Percentiles rank a stretch among this genome's conserved stretches.
These are phyloP conservation scores for Carpinus viminea DNA, from an alignment of 306 rosid genomes.

Conservation along the genomic window DNA sequence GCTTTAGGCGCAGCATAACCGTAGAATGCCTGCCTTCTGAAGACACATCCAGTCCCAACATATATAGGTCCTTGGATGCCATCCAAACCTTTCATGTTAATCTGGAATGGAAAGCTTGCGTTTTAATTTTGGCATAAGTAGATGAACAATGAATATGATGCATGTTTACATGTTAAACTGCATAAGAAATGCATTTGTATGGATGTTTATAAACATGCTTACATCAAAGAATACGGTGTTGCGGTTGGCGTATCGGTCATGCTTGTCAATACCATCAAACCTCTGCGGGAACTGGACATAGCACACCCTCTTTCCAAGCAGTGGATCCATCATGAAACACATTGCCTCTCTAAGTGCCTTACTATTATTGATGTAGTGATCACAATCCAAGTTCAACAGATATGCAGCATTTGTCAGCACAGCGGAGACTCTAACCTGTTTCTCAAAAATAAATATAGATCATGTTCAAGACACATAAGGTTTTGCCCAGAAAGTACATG, in stretches of 20 bases:
- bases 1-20: constrained; percentile 70
- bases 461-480: neutral
- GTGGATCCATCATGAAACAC: constrained; percentile 86
- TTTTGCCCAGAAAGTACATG: neutral
- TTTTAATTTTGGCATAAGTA: neutral
- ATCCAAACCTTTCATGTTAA: constrained; percentile 81
- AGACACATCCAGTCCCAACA: constrained; percentile 72
- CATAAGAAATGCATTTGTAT: constrained; percentile 1
- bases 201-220: constrained; percentile 13
- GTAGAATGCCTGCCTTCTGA: constrained; percentile 70
- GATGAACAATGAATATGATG: neutral
- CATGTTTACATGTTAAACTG: constrained; percentile 3
- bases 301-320: constrained; percentile 54
- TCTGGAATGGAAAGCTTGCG: constrained; percentile 31
- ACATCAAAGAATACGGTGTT: constrained; percentile 60
- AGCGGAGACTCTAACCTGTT: constrained; percentile 68
- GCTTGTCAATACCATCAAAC: constrained; percentile 39
- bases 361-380: constrained; percentile 64
- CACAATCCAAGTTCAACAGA: constrained; percentile 65
- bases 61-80: constrained; percentile 80
- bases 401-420: constrained; percentile 71
- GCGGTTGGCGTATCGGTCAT: constrained; percentile 40
- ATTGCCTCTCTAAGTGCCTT: constrained; percentile 68
- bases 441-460: constrained; percentile 3
- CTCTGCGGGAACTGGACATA: constrained; percentile 68